Conservation (phyloP, 192 early-diverging fungal genomes). For the Tieghemiomyces parasiticus region DNA sequence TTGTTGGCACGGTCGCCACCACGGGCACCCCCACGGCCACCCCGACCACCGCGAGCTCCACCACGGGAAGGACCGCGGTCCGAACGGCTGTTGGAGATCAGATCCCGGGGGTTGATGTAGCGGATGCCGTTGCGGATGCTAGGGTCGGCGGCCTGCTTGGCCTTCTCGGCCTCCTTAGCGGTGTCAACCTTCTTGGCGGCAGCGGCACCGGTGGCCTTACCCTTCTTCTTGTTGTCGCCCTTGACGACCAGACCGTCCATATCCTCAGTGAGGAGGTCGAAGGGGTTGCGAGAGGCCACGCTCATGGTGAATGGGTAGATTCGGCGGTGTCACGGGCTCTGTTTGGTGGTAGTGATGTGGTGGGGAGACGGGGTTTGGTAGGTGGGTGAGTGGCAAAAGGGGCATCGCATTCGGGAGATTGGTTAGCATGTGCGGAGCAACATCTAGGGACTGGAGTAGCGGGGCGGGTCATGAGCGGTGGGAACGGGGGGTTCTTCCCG, state of each 20-base stretch:
- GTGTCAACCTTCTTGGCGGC: constrained; percentile 15
- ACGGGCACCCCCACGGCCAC: constrained; percentile 35
- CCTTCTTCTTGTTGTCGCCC: neutral
- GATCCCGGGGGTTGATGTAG: constrained; percentile 12
- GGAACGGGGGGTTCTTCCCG: no score
- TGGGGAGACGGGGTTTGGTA: constrained; percentile 11
- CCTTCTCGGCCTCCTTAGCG: constrained; percentile 9
- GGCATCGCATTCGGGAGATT: no score
- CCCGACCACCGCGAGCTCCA: constrained; percentile 26
- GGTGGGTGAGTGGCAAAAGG: constrained; percentile 1
- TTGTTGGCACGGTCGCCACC: constrained; percentile 47
- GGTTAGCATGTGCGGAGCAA: no score
- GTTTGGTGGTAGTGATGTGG: constrained; percentile 15
- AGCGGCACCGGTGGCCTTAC: constrained; percentile 11
- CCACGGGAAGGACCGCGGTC: constrained; percentile 19
- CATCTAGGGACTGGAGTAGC: no score
- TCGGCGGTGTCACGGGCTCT: neutral
- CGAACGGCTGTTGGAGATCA: constrained; percentile 16
- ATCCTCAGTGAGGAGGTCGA: constrained; percentile 49
- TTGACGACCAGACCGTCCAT: neutral
- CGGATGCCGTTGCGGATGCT: constrained; percentile 14
- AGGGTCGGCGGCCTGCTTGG: constrained; percentile 16
- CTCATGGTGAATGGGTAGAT: constrained; percentile 23
- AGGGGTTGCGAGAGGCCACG: constrained; percentile 49
- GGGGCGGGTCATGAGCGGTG: no score